phyloP scores from a whole-genome alignment of 2,329 filamentous ascomycete species.

The Arthrobotrys sphaeroides region DNA sequence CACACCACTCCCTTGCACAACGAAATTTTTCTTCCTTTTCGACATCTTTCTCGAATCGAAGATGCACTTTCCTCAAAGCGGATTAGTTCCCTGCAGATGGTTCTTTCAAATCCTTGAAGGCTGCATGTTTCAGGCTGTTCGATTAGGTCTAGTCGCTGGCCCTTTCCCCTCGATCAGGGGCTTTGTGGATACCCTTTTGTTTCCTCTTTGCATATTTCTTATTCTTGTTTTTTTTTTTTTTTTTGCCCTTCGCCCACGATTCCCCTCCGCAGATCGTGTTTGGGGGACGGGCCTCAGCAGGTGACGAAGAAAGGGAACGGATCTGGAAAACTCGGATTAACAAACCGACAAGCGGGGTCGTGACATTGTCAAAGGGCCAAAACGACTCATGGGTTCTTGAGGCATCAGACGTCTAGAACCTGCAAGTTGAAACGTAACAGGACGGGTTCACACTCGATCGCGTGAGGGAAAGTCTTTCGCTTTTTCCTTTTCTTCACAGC shows the following conservation, averaged over 20 bases:
- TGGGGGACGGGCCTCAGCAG: neutral
- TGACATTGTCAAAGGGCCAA: constrained; percentile 16
- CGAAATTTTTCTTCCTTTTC: constrained; percentile 33
- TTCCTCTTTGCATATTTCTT: constrained; percentile 31
- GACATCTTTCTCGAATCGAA: constrained; percentile 53
- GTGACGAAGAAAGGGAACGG: neutral
- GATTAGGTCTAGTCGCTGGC: constrained; percentile 40
- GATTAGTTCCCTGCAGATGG: constrained; percentile 25
- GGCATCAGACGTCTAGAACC: constrained; percentile 19
- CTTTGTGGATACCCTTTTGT: constrained; percentile 50
- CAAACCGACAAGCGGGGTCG: constrained; percentile 37
- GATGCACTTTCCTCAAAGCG: constrained; percentile 19
- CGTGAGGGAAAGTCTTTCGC: neutral
- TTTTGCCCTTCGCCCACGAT: neutral
- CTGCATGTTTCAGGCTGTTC: constrained; percentile 50
- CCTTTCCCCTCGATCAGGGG: constrained; percentile 50
- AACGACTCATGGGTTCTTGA: constrained; percentile 14
- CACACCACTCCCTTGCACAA: constrained; percentile 41
- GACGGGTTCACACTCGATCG: neutral
- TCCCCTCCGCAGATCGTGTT: constrained; percentile 9
- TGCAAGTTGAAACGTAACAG: constrained; percentile 27
- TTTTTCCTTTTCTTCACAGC: neutral
- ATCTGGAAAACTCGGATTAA: constrained; percentile 46
- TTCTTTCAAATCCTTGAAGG: constrained; percentile 51
- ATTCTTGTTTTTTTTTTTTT: neutral